Evolutionary conservation across 2,329 filamentous ascomycete species (phyloP), one percentile per base, ranked within the genome.

Genomic region (Alternaria viburni): DNA sequence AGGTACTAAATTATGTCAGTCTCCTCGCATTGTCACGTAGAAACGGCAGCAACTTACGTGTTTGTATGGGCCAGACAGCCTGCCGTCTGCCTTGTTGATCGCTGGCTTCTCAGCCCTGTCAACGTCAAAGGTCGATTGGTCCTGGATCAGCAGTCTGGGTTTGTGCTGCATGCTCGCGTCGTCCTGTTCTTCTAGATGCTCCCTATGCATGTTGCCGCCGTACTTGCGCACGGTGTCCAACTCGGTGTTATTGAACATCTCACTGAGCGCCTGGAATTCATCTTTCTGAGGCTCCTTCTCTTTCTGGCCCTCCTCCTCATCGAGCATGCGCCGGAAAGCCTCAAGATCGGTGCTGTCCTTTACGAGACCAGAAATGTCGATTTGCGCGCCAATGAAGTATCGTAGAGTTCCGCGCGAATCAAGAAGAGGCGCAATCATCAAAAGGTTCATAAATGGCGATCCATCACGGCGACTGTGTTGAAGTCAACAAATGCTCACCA

Each of bases 401-500:
- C 90, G 85, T 1, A 91, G 84, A 0, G 83, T 83, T 3, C 91
- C 91, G 17, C 87, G 85, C 47, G 86, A 90, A 72, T 93, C 91
- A 67, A 89, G 86, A 0, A 93, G 81, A 0, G 90, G 91, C 1
- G 90, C 88, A n/a, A 88, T 86, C 88, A 92, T 91, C 23, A 93
- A 83, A 3, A 93, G 83, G 65, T 93, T 93, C 85, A 93, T 90
- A 73, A 93, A 93, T 0, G 90, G 90, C 1, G 89, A 91, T 0
- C 91, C 91, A 69, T 93, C 91, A n/a, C 90, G 87, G 30, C 90
- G 87, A 72, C 86, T 88, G 41, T 56, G 12, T 13, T 41, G 30
- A 17, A 21, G 49, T 52, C 9, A 52, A 41, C 4, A 6, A 21
- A 4, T 25, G n/a, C 72, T 64, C 71, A 63, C n/a, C 15, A 25